These are phyloP conservation scores for Pyrus communis DNA, from an alignment of 306 rosid genomes.

Conservation along the genomic window DNA sequence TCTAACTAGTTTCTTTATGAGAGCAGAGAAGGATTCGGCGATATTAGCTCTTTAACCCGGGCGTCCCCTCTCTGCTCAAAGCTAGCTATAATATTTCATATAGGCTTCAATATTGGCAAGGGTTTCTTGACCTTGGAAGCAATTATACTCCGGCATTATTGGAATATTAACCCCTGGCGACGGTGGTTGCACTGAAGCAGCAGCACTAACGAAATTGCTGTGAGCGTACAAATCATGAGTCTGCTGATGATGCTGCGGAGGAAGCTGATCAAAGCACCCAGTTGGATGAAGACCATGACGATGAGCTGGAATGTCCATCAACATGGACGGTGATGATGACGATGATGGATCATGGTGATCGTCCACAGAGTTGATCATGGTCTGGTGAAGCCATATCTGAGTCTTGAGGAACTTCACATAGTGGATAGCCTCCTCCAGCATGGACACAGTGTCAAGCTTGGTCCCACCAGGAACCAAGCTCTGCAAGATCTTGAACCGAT, in stretches of 20 bases:
- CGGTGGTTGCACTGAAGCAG: neutral
- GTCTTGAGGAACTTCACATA: conserved; percentile 75
- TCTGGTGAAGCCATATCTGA: conserved; percentile 81
- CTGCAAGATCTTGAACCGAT: conserved; percentile 78
- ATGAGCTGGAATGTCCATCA: neutral
- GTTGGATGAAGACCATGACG: neutral
- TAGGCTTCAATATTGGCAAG: conserved; percentile 9
- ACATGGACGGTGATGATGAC: neutral
- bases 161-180: neutral
- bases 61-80: neutral
- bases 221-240: conserved; percentile 1
- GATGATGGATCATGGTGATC: neutral
- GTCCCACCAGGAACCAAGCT: conserved; percentile 89
- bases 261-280: neutral
- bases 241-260: neutral
- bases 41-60: too few relatives aligned
- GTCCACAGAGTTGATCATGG: conserved; percentile 40
- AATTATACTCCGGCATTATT: neutral
- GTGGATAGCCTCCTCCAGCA: conserved; percentile 84
- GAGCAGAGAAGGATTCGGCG: too few relatives aligned
- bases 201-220: neutral
- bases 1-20: neutral
- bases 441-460: conserved; percentile 84
- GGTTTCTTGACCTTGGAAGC: conserved; percentile 24
- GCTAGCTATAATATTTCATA: conserved; percentile 17